These are phyloP conservation scores for Obba rivulosa DNA, from an alignment of 768 basidiomycete species.

Conservation along the genomic window DNA sequence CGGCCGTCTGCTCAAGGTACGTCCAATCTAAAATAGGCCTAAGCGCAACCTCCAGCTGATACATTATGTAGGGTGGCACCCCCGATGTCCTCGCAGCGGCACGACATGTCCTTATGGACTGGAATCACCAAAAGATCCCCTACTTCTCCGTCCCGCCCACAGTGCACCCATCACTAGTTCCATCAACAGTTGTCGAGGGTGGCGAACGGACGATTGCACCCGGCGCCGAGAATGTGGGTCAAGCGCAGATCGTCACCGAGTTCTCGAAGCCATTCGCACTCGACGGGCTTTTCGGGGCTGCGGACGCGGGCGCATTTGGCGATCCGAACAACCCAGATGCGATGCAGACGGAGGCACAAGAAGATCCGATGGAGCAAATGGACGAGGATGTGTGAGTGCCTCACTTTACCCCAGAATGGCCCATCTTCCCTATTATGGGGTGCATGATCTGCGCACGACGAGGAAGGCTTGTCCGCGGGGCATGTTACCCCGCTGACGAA, in stretches of 20 bases:
- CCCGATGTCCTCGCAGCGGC: slow-evolving; percentile 84
- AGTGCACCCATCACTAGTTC: slow-evolving; percentile 73
- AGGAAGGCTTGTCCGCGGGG: too few species aligned
- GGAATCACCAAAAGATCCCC: slow-evolving; percentile 95
- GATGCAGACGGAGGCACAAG: slow-evolving; percentile 30
- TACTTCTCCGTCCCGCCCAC: slow-evolving; percentile 79
- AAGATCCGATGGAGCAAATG: slow-evolving; percentile 29
- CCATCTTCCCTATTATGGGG: neutral
- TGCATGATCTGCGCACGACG: neutral
- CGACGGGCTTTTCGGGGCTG: slow-evolving; percentile 74
- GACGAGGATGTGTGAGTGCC: slow-evolving; percentile 35
- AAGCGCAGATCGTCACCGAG: slow-evolving; percentile 67
- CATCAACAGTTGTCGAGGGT: slow-evolving; percentile 37
- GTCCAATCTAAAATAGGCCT: neutral
- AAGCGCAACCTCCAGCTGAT: slow-evolving; percentile 1
- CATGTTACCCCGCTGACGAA: neutral
- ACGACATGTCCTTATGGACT: slow-evolving; percentile 78
- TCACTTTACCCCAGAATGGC: neutral
- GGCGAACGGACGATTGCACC: slow-evolving; percentile 46
- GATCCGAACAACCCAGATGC: slow-evolving; percentile 28
- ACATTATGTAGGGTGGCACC: slow-evolving; percentile 65
- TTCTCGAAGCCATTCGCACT: slow-evolving; percentile 78
- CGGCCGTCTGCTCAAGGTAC: slow-evolving; percentile 80
- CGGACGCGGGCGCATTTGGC: slow-evolving; percentile 78
- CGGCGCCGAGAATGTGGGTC: slow-evolving; percentile 76